phyloP scores from a whole-genome alignment of 768 basidiomycete genomes.

The Galerina sulciceps region DNA sequence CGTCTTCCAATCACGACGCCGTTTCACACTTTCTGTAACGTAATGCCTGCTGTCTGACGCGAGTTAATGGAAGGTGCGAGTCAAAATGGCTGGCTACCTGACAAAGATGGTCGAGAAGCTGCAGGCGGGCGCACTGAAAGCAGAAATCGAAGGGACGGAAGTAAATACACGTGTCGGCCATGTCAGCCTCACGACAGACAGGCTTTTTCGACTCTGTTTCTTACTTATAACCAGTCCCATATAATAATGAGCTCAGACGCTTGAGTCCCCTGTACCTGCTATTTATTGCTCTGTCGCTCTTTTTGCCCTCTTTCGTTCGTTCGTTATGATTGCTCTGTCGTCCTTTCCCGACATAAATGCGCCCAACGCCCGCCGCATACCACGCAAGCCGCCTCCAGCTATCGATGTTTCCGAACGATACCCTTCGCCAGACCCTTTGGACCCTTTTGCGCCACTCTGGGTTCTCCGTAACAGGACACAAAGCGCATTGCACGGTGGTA shows the following conservation, averaged over 20 bases:
- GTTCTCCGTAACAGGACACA: constrained; percentile 64
- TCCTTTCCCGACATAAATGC: constrained; percentile 20
- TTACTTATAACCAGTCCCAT: constrained; percentile 11
- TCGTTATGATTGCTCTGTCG: constrained; percentile 14
- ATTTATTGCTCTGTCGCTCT: constrained; percentile 3
- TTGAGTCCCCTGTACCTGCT: constrained; percentile 4
- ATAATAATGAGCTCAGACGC: background rate
- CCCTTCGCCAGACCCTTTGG: constrained; percentile 67
- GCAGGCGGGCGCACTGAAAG: background rate
- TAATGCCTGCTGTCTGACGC: background rate
- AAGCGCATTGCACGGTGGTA: constrained; percentile 24
- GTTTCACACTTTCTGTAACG: no score
- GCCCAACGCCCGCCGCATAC: constrained; percentile 30
- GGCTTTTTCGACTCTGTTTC: constrained; percentile 10
- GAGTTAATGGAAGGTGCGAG: background rate
- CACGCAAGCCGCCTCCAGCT: constrained; percentile 62
- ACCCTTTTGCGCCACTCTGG: constrained; percentile 74
- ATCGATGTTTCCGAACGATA: constrained; percentile 58
- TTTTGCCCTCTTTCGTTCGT: background rate
- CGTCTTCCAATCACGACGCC: no score
- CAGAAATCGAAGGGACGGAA: background rate
- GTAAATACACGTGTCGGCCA: constrained; percentile 10
- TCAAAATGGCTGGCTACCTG: background rate
- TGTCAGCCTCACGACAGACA: constrained; percentile 22
- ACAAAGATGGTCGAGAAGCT: background rate